These are phyloP conservation scores for Scolecobasidium constrictum DNA, from an alignment of 2,329 filamentous ascomycete species.

Conservation along the genomic window DNA sequence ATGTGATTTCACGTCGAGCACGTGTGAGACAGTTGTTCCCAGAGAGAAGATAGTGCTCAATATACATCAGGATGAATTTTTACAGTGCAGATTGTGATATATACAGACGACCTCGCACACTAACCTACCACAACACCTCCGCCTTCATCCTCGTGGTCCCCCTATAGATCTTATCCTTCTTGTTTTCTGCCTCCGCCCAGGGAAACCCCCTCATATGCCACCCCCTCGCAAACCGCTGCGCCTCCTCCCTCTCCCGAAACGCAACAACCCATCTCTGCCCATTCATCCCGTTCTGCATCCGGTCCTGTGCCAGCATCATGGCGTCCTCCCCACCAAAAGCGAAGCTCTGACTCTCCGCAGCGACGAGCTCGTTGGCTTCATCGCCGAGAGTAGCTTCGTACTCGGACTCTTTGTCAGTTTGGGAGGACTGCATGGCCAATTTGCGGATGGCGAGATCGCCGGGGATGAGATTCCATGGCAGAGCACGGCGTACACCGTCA, in stretches of 20 bases:
- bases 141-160: conserved; percentile 3
- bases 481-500: not conserved
- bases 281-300: conserved; percentile 14
- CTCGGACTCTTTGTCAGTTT: not conserved
- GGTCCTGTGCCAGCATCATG: not conserved
- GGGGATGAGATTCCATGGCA: conserved; percentile 3
- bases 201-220: conserved; percentile 37
- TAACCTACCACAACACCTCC: conserved; percentile 8
- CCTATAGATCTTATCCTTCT: not conserved
- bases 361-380: not conserved
- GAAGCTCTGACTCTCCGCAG: not conserved
- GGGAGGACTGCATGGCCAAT: conserved; percentile 1
- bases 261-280: conserved; percentile 28
- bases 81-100: too few species aligned
- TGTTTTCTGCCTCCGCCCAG: conserved; percentile 3
- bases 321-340: not conserved
- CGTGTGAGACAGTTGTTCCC: too few species aligned
- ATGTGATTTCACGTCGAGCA: too few species aligned
- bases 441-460: not conserved
- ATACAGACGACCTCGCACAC: too few species aligned
- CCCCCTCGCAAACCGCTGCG: conserved; percentile 33
- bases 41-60: too few species aligned
- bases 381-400: not conserved
- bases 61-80: too few species aligned
- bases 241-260: conserved; percentile 39